Evolutionary conservation across 1,284 basidiomycete species (phyloP), one percentile per base, ranked within the genome.

Genomic region (Cutaneotrichosporon spelunceum): DNA sequence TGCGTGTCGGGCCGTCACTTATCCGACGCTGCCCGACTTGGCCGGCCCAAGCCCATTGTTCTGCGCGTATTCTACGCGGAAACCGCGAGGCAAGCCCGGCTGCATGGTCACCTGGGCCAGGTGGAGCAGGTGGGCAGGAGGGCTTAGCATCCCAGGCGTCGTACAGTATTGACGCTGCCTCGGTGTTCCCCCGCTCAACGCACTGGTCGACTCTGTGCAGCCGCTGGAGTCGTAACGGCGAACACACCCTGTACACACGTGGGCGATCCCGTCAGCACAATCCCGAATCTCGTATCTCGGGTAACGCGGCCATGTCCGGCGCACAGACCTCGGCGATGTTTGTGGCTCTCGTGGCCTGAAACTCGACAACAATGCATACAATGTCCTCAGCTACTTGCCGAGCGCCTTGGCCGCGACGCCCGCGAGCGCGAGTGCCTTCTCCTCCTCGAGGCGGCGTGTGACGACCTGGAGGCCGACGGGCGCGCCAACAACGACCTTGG

Each of bases 391-490:
- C 61, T 57, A 56, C 44, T 57, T 54, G 39, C 45, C 49, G 26
- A 65, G 60, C 34, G 63, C 63, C 29, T 53, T 33, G 11, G 63
- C 48, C 14, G 60, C 60, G 5, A 75, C 66, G 23, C 67, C 62
- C 5, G 70, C 69, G 36, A 73, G 68, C 44, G 65, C 67, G 10
- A 77, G 47, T 5, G 68, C 70, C 67, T 73, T 74, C 64, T 76
- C 75, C 57, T 76, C 73, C 70, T 91, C 87, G 47, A 86, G 79
- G n/a, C 85, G 85, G 56, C 84, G 80, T 0, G 85, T 87, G 3
- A 90, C 81, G 6, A 90, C 69, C 69, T 91, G 89, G 24, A 91
- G 74, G n/a, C 81, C 79, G 8, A 90, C 81, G 0, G 90, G 89
- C 0, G 85, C 86, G 61, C 84, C 82, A 56, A 79, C 78, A 66